These are phyloP conservation scores for Echinosophora koreensis DNA, from an alignment of 306 rosid genomes.

Conservation along the genomic window DNA sequence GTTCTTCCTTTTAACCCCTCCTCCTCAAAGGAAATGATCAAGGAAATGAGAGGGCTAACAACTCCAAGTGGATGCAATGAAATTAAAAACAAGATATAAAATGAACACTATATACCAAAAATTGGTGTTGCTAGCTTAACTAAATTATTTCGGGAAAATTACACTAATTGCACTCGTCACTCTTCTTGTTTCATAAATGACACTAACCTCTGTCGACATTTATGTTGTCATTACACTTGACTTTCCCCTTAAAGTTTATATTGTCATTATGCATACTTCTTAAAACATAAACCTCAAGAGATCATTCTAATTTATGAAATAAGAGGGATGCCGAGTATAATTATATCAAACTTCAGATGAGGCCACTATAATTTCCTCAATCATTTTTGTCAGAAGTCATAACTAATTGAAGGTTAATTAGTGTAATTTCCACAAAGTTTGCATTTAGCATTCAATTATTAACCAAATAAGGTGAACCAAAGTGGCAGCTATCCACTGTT, in stretches of 20 bases:
- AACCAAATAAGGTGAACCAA: slow-evolving; percentile 17
- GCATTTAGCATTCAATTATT: background rate
- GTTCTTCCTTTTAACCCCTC: background rate
- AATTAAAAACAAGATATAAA: slow-evolving; percentile 16
- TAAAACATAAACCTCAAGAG: too few species aligned
- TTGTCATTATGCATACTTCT: too few species aligned
- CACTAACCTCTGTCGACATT: too few species aligned
- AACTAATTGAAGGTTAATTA: background rate
- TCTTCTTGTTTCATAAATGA: too few species aligned
- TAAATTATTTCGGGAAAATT: background rate
- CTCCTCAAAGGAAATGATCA: too few species aligned
- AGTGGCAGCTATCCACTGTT: slow-evolving; percentile 1
- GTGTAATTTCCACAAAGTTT: background rate
- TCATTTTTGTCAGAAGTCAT: background rate
- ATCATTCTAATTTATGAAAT: too few species aligned
- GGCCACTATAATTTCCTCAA: too few species aligned
- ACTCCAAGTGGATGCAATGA: slow-evolving; percentile 17
- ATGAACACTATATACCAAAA: background rate
- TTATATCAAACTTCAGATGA: too few species aligned
- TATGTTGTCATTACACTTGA: too few species aligned
- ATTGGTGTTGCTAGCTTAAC: background rate
- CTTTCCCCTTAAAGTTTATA: too few species aligned
- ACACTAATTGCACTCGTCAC: too few species aligned
- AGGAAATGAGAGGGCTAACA: background rate
- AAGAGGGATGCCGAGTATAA: too few species aligned